These are phyloP conservation scores for Colletotrichum musae DNA, from an alignment of 2,329 filamentous ascomycete genomes.

Conservation along the genomic window DNA sequence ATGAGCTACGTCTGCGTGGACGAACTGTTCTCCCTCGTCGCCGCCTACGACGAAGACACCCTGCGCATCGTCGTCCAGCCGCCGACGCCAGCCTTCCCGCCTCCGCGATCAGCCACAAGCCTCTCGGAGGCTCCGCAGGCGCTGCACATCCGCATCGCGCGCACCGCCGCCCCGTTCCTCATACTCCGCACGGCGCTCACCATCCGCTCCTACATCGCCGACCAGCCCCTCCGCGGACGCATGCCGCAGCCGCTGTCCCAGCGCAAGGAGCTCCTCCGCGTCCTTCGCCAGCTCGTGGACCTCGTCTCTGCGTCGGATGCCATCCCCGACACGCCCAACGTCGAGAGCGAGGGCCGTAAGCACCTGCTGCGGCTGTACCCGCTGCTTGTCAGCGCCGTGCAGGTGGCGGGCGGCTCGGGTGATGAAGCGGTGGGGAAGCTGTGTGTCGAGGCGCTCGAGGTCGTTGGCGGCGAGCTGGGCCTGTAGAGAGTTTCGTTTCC, in stretches of 20 bases:
- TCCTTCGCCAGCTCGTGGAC: slow-evolving; percentile 76
- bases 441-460: slow-evolving; percentile 72
- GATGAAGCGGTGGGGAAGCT: slow-evolving; percentile 73
- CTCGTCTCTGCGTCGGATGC: slow-evolving; percentile 79
- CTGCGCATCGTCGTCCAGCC: slow-evolving; percentile 58
- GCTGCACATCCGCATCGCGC: slow-evolving; percentile 74
- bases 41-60: slow-evolving; percentile 60
- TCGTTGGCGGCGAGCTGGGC: slow-evolving; percentile 72
- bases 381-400: slow-evolving; percentile 76
- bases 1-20: slow-evolving; percentile 88
- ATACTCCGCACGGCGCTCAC: slow-evolving; percentile 86
- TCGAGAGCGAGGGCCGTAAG: slow-evolving; percentile 74
- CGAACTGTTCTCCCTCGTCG: slow-evolving; percentile 81
- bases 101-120: slow-evolving; percentile 34
- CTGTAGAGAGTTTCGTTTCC: slow-evolving; percentile 42
- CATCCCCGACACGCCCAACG: slow-evolving; percentile 70
- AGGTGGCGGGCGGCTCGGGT: slow-evolving; percentile 68
- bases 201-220: slow-evolving; percentile 87
- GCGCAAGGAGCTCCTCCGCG: slow-evolving; percentile 81
- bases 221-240: slow-evolving; percentile 89
- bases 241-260: slow-evolving; percentile 91
- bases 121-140: slow-evolving; percentile 49
- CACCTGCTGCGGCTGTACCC: slow-evolving; percentile 88
- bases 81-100: slow-evolving; percentile 60
- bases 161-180: slow-evolving; percentile 83